Base-by-base conservation (phyloP, 306 rosid genomes). In the Ormosia semicastrata region DNA sequence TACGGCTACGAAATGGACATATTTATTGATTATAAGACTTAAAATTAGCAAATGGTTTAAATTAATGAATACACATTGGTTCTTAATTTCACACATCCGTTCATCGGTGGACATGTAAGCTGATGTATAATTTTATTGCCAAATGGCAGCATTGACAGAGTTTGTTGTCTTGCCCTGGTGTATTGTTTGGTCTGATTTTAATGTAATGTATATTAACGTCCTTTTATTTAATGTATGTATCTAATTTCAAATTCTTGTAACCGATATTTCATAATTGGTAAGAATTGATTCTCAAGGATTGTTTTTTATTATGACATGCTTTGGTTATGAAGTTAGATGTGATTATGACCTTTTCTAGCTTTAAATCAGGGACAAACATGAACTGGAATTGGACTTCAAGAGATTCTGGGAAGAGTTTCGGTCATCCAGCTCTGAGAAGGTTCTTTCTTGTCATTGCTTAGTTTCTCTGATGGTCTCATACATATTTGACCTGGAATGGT, bases 321-420 rank as follows among this genome's bases (percentile, higher is more conserved):
- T 70, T 77, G 32, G n/a, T 66, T 68, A 50, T 77, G 66, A 66
- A 36, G 74, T 78, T 77, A 57, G 59, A 37, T 67, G 58, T 41
- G 76, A 70, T 72, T 78, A 71, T 86, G 80, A 86, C 76, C 71
- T 54, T 81, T 66, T 70, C 54, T 69, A 41, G 63, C 85, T 71
- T 76, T 79, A 66, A 83, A 87, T 83, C 97, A 96, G 99, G 89
- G 98, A 89, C 83, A 89, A 78, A 85, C 95, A 94, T 96, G 99
- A 94, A 85, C 73, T 96, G 98, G 99, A 96, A 85, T 92, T 94
- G 97, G 99, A 96, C 90, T 96, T 96, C 94, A 96, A 92, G 91
- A 91, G 98, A 82, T 96, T 85, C 73, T 96, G 99, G 99, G 98
- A 94, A 85, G 99, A 94, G 80, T 96, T 96, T 85, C 92, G 98